Base-by-base conservation (phyloP, 1,284 basidiomycete genomes). In the Heterobasidion occidentale region DNA sequence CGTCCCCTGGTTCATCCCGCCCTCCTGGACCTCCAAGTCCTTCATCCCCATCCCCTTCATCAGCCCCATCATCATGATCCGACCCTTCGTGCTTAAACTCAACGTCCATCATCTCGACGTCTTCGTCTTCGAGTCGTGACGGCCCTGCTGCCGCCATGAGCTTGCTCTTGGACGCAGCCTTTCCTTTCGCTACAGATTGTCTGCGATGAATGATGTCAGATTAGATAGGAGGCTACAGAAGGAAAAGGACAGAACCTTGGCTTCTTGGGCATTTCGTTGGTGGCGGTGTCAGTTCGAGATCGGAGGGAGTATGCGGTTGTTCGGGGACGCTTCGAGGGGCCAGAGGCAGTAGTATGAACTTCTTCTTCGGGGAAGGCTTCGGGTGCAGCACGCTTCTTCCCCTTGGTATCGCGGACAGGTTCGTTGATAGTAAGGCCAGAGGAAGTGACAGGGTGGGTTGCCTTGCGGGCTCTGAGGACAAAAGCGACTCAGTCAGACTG, bases 371-470 rank as follows among this genome's bases (percentile, higher is more conserved):
- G 81, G 60, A 71, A 70, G 46, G 74, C 71, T 71, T 90, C 88
- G 51, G 87, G 85, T 27, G 75, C 79, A 48, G 89, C 89, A 64
- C 89, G 88, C 74, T 92, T 92, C 82, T 92, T 92, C 60, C 89
- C 89, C 73, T 92, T 92, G 61, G 72, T 69, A 71, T 90, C 88
- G 65, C 78, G 79, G 1, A 73, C 61, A 46, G 84, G 80, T 75
- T 90, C 89, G 82, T 83, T 85, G 72, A 90, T 90, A 57, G 79
- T 83, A 53, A 89, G 73, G 57, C 81, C 68, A 47, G 75, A 60
- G 60, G 70, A 36, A 38, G 63, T 61, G 51, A 65, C 58, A 36
- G 82, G 72, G 62, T 77, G 70, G 56, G 78, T 77, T 58, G 77
- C 74, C 67, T 81, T 80, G 64, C 83, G 81, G 62, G 79, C 73